A percentile compares a stretch with the other conserved stretches of the same genome.
Evolutionary conservation across 108 stramenopile species (phyloP).

Genomic region (Stephanodiscus triporus): DNA sequence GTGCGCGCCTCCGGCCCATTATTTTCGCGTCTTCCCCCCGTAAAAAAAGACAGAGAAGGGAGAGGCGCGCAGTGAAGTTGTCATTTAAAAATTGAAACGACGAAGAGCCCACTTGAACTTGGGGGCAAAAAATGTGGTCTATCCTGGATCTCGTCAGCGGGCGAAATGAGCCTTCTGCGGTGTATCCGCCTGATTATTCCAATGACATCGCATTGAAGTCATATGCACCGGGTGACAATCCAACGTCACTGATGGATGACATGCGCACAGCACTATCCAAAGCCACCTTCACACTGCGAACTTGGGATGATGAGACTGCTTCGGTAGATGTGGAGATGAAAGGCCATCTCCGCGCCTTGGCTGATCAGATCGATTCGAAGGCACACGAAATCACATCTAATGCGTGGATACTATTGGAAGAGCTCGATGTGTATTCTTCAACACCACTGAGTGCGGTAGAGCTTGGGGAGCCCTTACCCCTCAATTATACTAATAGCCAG

Average conservation of each 20-base stretch:
- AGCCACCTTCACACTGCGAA: background rate
- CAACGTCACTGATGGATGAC: background rate
- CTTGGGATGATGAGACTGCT: background rate
- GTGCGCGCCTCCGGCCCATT: too few species aligned
- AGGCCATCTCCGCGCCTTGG: constrained; percentile 3
- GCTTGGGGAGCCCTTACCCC: background rate
- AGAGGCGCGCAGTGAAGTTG: too few species aligned
- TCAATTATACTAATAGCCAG: background rate
- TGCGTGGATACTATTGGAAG: constrained; percentile 26
- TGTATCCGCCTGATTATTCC: background rate
- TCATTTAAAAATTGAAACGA: too few species aligned
- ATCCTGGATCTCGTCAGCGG: background rate
- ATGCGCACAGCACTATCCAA: background rate
- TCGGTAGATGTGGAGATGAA: background rate
- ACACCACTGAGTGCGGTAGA: background rate
- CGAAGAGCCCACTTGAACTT: too few species aligned
- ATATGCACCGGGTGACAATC: background rate
- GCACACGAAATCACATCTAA: constrained; percentile 15
- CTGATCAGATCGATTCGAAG: constrained; percentile 22
- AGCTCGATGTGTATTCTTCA: constrained; percentile 12
- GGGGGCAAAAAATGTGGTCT: constrained; percentile 2
- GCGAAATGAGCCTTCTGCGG: background rate
- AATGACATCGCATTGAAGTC: background rate
- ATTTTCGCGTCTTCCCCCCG: too few species aligned
- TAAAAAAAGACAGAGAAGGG: too few species aligned